Conservation (phyloP, 257 asterid species). For the Solanum rostratum region DNA sequence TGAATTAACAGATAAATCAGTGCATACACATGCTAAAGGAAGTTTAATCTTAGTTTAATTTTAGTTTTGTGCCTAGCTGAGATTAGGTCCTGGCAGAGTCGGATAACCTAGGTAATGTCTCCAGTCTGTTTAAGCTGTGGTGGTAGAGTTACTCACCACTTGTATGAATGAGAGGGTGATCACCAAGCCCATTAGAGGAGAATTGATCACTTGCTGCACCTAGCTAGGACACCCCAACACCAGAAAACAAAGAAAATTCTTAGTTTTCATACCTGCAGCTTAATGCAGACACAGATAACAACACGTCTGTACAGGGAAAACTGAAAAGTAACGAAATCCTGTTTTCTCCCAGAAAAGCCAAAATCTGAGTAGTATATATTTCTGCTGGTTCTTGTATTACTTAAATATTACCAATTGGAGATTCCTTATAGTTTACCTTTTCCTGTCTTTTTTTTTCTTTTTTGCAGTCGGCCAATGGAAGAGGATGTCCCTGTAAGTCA, state of each 20-base stretch:
- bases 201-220: neutral
- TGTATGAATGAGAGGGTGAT: neutral
- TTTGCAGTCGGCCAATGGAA: conserved; percentile 67
- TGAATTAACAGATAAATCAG: too few species aligned
- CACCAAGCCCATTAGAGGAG: neutral
- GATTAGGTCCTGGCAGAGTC: neutral
- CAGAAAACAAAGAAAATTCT: neutral
- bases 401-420: neutral
- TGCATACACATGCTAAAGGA: too few species aligned
- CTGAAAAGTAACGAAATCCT: neutral
- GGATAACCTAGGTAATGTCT: neutral
- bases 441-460: neutral
- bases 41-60: too few species aligned
- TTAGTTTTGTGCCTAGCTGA: neutral
- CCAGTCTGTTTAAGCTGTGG: neutral
- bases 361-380: neutral
- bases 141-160: neutral
- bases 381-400: neutral
- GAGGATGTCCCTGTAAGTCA: conserved; percentile 62
- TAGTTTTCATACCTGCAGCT: neutral
- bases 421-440: conserved; percentile 13
- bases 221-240: neutral
- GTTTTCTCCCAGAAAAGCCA: neutral
- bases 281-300: neutral
- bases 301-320: neutral